Conservation (phyloP, 2,329 filamentous ascomycete species). For the Fusarium penzigii region DNA sequence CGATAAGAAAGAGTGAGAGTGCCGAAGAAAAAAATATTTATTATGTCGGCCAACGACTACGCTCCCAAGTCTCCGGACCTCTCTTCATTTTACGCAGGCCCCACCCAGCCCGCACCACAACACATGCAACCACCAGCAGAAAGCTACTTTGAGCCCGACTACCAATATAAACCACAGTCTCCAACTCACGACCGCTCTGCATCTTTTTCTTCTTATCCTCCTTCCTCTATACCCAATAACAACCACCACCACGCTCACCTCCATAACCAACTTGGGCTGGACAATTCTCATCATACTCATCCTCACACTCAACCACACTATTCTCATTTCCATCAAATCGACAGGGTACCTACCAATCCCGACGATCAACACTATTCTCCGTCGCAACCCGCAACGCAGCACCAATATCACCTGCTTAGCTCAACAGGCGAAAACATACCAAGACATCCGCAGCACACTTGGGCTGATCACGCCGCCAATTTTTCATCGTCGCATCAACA, state of each 20-base stretch:
- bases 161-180: constrained; percentile 38
- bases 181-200: constrained; percentile 28
- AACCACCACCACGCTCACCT: constrained; percentile 29
- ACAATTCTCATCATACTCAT: constrained; percentile 24
- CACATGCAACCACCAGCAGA: constrained; percentile 35
- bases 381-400: constrained; percentile 15
- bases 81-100: constrained; percentile 53
- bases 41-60: constrained; percentile 55
- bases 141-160: constrained; percentile 29
- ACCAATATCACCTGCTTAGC: constrained; percentile 17
- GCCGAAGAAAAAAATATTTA: constrained; percentile 33
- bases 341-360: constrained; percentile 17
- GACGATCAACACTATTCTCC: constrained; percentile 27
- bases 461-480: constrained; percentile 9
- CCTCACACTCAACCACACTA: constrained; percentile 26
- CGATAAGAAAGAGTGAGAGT: too few species aligned
- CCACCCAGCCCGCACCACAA: constrained; percentile 38
- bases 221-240: constrained; percentile 23
- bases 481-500: constrained; percentile 16
- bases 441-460: constrained; percentile 4
- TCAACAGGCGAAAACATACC: constrained; percentile 2
- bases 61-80: constrained; percentile 61
- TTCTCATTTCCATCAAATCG: constrained; percentile 28
- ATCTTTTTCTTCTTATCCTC: constrained; percentile 28
- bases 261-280: not conserved